A percentile compares a stretch with the other conserved stretches of the same genome.
Evolutionary conservation across 139 green algal species (phyloP).

Genomic region (Micromonas commoda): DNA sequence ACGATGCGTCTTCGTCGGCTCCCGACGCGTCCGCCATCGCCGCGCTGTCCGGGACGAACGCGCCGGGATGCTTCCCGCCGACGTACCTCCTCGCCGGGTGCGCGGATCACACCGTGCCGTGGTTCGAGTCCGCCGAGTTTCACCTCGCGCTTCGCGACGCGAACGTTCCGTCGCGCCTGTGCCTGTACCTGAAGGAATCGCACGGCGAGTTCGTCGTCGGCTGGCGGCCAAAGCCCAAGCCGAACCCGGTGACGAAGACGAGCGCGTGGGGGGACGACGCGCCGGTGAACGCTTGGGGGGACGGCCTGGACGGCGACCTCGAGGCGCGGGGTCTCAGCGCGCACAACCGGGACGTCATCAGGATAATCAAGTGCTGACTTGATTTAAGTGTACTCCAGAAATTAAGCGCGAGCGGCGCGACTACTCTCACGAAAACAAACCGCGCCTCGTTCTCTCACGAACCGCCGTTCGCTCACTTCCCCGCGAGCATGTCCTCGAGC

Average conservation of each 20-base stretch:
- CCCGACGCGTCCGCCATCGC: not conserved
- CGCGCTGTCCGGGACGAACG: not conserved
- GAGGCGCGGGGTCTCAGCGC: too few species aligned
- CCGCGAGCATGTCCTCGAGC: not conserved
- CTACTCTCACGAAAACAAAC: too few species aligned
- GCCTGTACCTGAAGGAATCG: slow-evolving; percentile 1
- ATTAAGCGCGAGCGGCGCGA: too few species aligned
- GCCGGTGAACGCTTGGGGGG: too few species aligned
- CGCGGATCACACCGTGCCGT: slow-evolving; percentile 13
- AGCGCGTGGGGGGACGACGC: not conserved
- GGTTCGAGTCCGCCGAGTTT: slow-evolving; percentile 9
- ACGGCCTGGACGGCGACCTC: too few species aligned
- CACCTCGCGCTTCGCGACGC: not conserved
- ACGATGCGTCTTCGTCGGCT: too few species aligned
- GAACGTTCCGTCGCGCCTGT: not conserved
- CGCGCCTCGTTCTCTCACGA: too few species aligned
- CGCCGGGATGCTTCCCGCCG: not conserved
- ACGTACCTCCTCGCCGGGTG: slow-evolving; percentile 5
- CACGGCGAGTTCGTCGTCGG: not conserved
- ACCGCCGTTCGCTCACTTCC: not conserved
- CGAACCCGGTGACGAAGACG: not conserved
- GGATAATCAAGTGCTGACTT: not conserved
- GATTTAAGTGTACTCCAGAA: too few species aligned
- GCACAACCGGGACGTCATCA: not conserved
- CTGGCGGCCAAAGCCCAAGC: not conserved